Percentiles rank a stretch among this genome's conserved stretches.
phyloP scores from a whole-genome alignment of 2,329 filamentous ascomycete species.

The Ceratocystis lukuohia region DNA sequence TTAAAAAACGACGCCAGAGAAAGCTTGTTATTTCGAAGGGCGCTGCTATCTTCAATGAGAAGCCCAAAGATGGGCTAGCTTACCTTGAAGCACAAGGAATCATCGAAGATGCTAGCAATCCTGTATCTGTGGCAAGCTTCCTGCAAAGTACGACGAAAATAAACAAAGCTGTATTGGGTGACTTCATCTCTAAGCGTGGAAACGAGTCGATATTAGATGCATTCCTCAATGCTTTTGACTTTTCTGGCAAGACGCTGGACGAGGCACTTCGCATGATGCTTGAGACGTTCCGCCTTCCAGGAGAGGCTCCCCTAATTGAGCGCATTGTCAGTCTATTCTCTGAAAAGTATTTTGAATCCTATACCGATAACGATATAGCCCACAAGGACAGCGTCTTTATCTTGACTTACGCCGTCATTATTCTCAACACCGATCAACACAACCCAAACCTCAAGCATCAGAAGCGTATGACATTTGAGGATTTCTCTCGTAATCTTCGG shows the following conservation, averaged over 20 bases:
- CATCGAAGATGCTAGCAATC: slow-evolving; percentile 61
- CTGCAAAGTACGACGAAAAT: slow-evolving; percentile 75
- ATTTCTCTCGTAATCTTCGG: slow-evolving; percentile 79
- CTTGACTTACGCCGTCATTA: slow-evolving; percentile 89
- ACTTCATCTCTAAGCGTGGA: slow-evolving; percentile 81
- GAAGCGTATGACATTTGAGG: slow-evolving; percentile 70
- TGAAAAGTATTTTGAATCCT: slow-evolving; percentile 65
- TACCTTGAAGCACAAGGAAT: slow-evolving; percentile 78
- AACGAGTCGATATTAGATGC: slow-evolving; percentile 75
- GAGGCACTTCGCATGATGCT: slow-evolving; percentile 80
- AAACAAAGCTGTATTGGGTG: slow-evolving; percentile 81
- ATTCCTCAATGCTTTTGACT: slow-evolving; percentile 81
- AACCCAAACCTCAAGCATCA: slow-evolving; percentile 73
- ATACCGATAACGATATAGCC: slow-evolving; percentile 55
- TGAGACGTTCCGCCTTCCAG: slow-evolving; percentile 83
- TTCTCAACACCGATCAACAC: slow-evolving; percentile 94
- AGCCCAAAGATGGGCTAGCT: slow-evolving; percentile 74
- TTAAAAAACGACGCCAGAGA: slow-evolving; percentile 59
- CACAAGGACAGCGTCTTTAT: slow-evolving; percentile 83
- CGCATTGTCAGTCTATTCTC: slow-evolving; percentile 80
- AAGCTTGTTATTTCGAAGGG: slow-evolving; percentile 87
- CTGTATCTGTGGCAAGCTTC: slow-evolving; percentile 70
- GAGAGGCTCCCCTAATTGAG: slow-evolving; percentile 85
- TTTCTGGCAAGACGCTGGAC: slow-evolving; percentile 71
- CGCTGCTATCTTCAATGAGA: slow-evolving; percentile 86